phyloP scores from a whole-genome alignment of 169 alveolate genomes.

The Amoebophrya sp. region DNA sequence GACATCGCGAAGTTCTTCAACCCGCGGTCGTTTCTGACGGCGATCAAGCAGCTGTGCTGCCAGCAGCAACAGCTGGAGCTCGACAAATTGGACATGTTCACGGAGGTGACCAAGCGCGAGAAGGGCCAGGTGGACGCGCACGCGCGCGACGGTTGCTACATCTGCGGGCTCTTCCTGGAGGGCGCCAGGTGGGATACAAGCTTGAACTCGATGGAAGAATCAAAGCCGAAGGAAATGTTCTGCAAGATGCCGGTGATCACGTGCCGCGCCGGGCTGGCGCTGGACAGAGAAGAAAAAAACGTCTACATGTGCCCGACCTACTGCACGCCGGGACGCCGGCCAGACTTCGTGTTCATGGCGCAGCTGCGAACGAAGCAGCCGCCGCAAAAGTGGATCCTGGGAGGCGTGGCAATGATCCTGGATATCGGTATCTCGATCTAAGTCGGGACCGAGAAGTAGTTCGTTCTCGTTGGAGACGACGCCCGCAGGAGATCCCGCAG shows the following conservation, averaged over 20 bases:
- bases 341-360: slow-evolving; percentile 81
- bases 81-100: slow-evolving; percentile 75
- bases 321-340: slow-evolving; percentile 79
- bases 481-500: too few relatives aligned
- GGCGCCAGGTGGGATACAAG: slow-evolving; percentile 62
- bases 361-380: slow-evolving; percentile 79
- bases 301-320: slow-evolving; percentile 82
- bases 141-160: slow-evolving; percentile 62
- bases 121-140: slow-evolving; percentile 65
- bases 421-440: slow-evolving; percentile 82
- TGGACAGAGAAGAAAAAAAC: slow-evolving; percentile 60
- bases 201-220: slow-evolving; percentile 69
- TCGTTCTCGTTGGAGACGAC: too few relatives aligned
- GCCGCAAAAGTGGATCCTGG: slow-evolving; percentile 87
- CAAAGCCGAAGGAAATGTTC: slow-evolving; percentile 84
- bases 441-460: too few relatives aligned
- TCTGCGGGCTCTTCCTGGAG: slow-evolving; percentile 7
- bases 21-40: slow-evolving; percentile 85
- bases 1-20: slow-evolving; percentile 76
- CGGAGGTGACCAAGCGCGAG: slow-evolving; percentile 79
- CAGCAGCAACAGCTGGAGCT: slow-evolving; percentile 75
- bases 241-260: slow-evolving; percentile 84
- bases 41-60: slow-evolving; percentile 84
- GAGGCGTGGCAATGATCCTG: slow-evolving; percentile 87
- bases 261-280: slow-evolving; percentile 51